These are phyloP conservation scores for Sporothrix variecibatus DNA, from an alignment of 2,329 filamentous ascomycete species.

Conservation along the genomic window DNA sequence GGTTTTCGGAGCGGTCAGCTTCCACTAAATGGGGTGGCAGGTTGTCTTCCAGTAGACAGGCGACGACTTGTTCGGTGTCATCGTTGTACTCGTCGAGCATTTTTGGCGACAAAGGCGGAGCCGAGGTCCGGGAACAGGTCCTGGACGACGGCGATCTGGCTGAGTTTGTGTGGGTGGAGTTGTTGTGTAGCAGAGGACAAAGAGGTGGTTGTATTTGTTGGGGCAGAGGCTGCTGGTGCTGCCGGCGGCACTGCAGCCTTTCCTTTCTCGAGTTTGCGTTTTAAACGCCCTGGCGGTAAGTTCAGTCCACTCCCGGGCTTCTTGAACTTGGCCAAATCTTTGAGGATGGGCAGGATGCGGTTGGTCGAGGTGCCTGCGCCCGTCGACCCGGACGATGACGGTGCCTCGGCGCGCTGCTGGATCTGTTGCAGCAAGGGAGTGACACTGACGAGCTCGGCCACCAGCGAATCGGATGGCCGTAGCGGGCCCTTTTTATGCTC, in stretches of 20 bases:
- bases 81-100: constrained; percentile 79
- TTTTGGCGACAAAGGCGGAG: constrained; percentile 73
- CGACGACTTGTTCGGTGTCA: constrained; percentile 75
- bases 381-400: not conserved
- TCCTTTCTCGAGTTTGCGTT: constrained; percentile 65
- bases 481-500: constrained; percentile 58
- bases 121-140: constrained; percentile 90
- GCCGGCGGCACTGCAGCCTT: constrained; percentile 50
- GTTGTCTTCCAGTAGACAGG: constrained; percentile 77
- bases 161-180: constrained; percentile 80
- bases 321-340: constrained; percentile 60
- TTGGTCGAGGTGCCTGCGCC: constrained; percentile 47
- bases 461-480: constrained; percentile 68
- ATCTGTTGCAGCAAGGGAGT: constrained; percentile 73
- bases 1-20: constrained; percentile 64
- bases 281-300: constrained; percentile 50
- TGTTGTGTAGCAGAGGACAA: constrained; percentile 33
- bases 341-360: constrained; percentile 62
- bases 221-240: not conserved
- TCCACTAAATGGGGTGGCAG: constrained; percentile 67
- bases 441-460: constrained; percentile 76
- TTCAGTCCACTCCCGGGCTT: constrained; percentile 54
- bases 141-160: constrained; percentile 84
- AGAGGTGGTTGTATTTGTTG: not conserved
- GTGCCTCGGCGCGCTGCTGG: constrained; percentile 52